These are phyloP conservation scores for Fereydounia khargensis DNA, from an alignment of 1,284 basidiomycete genomes.

Conservation along the genomic window DNA sequence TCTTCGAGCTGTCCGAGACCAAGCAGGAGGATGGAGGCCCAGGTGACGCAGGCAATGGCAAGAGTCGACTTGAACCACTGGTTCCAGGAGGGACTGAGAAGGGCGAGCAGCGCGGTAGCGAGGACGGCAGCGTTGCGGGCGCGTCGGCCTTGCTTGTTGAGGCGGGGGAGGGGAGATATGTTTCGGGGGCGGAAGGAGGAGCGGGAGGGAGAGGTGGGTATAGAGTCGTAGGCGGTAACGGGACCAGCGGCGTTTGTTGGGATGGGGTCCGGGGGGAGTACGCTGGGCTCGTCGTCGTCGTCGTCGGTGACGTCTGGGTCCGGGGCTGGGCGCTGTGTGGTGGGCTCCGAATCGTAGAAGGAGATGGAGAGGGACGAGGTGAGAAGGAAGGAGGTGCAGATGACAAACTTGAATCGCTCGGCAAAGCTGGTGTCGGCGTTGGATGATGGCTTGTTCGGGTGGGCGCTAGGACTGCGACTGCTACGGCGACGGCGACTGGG, in stretches of 20 bases:
- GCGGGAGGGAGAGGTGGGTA: no score
- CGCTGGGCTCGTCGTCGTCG: neutral
- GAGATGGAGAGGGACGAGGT: conserved; percentile 51
- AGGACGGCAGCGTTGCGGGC: conserved; percentile 13
- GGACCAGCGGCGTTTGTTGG: no score
- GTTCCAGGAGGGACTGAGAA: conserved; percentile 13
- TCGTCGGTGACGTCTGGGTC: neutral
- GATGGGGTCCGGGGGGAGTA: neutral
- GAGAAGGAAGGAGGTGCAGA: conserved; percentile 53
- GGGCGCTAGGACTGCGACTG: no score
- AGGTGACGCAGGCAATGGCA: conserved; percentile 8
- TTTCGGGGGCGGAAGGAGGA: no score
- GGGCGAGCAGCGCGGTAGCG: conserved; percentile 9
- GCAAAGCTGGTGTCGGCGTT: conserved; percentile 21
- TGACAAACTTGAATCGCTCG: conserved; percentile 49
- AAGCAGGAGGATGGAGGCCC: conserved; percentile 16
- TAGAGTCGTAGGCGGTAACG: neutral
- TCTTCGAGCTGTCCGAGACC: conserved; percentile 13
- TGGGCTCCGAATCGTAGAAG: conserved; percentile 37
- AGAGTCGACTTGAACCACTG: conserved; percentile 17
- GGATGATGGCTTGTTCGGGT: no score
- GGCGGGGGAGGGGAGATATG: conserved; percentile 10
- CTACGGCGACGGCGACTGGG: neutral
- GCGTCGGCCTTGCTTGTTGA: conserved; percentile 8
- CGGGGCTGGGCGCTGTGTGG: conserved; percentile 1